phyloP scores from a whole-genome alignment of 805 yeast genomes.

The Candida boidinii region DNA sequence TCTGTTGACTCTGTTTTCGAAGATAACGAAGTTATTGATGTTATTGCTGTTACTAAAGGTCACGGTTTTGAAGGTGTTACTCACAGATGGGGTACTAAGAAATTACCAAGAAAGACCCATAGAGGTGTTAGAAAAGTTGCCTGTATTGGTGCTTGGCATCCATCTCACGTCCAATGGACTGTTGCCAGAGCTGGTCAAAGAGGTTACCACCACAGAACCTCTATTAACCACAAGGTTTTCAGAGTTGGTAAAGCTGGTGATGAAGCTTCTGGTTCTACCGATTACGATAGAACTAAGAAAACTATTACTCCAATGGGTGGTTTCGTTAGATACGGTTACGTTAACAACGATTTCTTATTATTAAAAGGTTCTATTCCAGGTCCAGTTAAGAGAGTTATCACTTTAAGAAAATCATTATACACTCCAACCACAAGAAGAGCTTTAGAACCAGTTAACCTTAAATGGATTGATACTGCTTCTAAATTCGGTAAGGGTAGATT shows the following conservation, averaged over 20 bases:
- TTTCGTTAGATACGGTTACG: constrained; percentile 98
- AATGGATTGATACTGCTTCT: constrained; percentile 99
- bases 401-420: constrained; percentile 97
- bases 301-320: constrained; percentile 99
- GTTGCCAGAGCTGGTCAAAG: constrained; percentile 99
- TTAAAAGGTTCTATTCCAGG: constrained; percentile 99
- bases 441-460: constrained; percentile 89
- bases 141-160: constrained; percentile 99
- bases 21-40: constrained; percentile 98
- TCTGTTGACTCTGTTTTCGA: constrained; percentile 93
- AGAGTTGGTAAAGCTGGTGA: constrained; percentile 96
- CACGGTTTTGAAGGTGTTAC: constrained; percentile 99
- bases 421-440: constrained; percentile 98
- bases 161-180: constrained; percentile 99
- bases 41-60: constrained; percentile 99
- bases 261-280: constrained; percentile 91
- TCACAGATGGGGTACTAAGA: constrained; percentile 99
- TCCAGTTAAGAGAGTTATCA: constrained; percentile 98
- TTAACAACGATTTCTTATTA: constrained; percentile 95
- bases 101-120: constrained; percentile 99
- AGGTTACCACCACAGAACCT: constrained; percentile 99
- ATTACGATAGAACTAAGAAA: constrained; percentile 99
- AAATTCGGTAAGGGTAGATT: constrained; percentile 99
- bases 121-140: constrained; percentile 99
- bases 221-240: constrained; percentile 99